phyloP scores from a whole-genome alignment of 2,329 filamentous ascomycete species.

The Colletotrichum incanum region DNA sequence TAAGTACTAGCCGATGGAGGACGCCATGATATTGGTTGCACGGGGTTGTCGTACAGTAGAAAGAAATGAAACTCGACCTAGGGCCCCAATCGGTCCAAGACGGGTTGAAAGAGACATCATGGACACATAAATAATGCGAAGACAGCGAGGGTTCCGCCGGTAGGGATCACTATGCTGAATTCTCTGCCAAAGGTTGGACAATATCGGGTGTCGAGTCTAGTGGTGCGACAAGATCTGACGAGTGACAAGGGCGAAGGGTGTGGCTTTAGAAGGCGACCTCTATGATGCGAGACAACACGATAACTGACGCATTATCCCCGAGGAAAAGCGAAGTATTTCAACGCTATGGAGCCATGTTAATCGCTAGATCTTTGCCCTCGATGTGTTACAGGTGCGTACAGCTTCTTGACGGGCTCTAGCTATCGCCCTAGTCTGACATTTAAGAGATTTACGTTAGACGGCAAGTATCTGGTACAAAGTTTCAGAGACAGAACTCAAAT shows the following conservation, averaged over 20 bases:
- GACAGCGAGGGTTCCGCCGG: conserved; percentile 13
- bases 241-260: not conserved
- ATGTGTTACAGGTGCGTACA: too few relatives aligned
- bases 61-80: conserved; percentile 8
- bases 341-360: too few relatives aligned
- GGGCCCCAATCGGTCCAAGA: not conserved
- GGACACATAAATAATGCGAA: not conserved
- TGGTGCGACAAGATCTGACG: conserved; percentile 21
- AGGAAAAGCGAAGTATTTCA: not conserved
- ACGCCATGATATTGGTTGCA: not conserved
- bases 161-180: conserved; percentile 16
- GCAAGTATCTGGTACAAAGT: not conserved
- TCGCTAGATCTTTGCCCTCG: too few relatives aligned
- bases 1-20: not conserved
- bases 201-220: conserved; percentile 25
- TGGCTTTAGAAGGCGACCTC: not conserved
- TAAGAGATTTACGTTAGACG: too few relatives aligned
- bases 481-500: not conserved
- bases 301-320: too few relatives aligned
- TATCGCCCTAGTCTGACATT: not conserved
- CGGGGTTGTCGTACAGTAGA: conserved; percentile 4
- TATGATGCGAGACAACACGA: not conserved
- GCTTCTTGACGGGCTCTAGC: not conserved
- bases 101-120: not conserved
- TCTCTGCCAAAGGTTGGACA: conserved; percentile 3